A percentile compares a stretch with the other conserved stretches of the same genome.
These are phyloP conservation scores for Ophiosphaerella korrae DNA, from an alignment of 2,329 filamentous ascomycete genomes.

Conservation along the genomic window DNA sequence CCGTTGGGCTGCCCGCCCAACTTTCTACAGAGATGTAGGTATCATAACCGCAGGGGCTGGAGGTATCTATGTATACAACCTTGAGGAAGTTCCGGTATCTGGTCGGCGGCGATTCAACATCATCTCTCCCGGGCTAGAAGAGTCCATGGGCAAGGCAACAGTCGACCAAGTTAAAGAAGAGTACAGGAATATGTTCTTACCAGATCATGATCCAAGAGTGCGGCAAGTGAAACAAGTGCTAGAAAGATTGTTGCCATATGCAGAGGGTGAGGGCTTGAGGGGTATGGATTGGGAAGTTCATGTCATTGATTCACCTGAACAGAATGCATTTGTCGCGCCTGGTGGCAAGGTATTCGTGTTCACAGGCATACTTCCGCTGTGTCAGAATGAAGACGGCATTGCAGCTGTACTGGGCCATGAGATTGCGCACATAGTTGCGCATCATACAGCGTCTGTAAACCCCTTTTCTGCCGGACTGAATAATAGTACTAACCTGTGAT, in stretches of 20 bases:
- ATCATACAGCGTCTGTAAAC: constrained; percentile 39
- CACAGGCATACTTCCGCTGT: constrained; percentile 72
- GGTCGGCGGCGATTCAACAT: constrained; percentile 76
- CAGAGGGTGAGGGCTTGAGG: constrained; percentile 54
- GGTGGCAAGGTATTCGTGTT: constrained; percentile 81
- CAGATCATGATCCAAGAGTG: constrained; percentile 63
- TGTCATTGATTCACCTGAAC: constrained; percentile 71
- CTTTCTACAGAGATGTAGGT: constrained; percentile 54
- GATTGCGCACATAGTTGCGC: constrained; percentile 70
- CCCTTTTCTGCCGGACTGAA: not conserved
- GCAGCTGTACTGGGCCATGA: constrained; percentile 80
- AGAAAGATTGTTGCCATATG: constrained; percentile 68
- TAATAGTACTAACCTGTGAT: constrained; percentile 1
- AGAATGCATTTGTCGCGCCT: constrained; percentile 79
- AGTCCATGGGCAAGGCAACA: constrained; percentile 58
- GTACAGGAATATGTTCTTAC: constrained; percentile 61
- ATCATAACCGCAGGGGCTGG: constrained; percentile 50
- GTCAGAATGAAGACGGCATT: constrained; percentile 69
- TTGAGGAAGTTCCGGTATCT: constrained; percentile 74
- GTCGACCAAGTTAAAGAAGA: constrained; percentile 63
- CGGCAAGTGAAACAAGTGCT: constrained; percentile 67
- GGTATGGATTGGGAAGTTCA: constrained; percentile 68
- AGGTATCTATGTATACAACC: constrained; percentile 69
- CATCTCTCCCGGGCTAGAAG: constrained; percentile 62
- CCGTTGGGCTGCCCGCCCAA: constrained; percentile 51